Percentiles rank a stretch among this genome's conserved stretches.
Conservation (phyloP, 495 filamentous ascomycete species). For the Haplographium delicatum region DNA sequence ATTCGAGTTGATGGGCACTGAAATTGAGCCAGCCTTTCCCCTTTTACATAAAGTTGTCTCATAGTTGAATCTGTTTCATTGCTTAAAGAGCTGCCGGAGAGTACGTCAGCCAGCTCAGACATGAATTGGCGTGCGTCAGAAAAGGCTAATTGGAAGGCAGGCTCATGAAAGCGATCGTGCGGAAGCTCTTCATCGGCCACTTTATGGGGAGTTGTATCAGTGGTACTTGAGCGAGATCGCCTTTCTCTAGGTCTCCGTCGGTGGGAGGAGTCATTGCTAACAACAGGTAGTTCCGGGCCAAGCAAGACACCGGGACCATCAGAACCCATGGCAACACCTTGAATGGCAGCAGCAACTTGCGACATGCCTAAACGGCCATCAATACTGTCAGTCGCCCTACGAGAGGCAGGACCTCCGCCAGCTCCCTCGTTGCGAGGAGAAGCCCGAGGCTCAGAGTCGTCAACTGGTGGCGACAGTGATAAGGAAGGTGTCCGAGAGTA, state of each 20-base stretch:
- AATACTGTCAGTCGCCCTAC: background rate
- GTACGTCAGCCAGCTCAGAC: constrained; percentile 23
- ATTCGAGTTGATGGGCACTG: constrained; percentile 30
- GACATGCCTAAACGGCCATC: constrained; percentile 9
- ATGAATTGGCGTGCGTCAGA: constrained; percentile 26
- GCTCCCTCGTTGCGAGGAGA: background rate
- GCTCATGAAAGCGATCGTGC: constrained; percentile 29
- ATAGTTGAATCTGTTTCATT: constrained; percentile 32
- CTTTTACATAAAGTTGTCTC: constrained; percentile 25
- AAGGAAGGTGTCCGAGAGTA: constrained; percentile 7
- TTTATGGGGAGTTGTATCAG: constrained; percentile 9
- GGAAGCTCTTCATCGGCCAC: constrained; percentile 33
- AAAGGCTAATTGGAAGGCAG: constrained; percentile 30
- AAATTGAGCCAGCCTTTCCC: constrained; percentile 27
- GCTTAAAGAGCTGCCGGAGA: constrained; percentile 28
- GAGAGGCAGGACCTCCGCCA: background rate
- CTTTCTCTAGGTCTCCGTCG: background rate
- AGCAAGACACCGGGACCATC: background rate
- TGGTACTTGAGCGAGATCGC: constrained; percentile 17
- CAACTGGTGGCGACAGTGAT: background rate
- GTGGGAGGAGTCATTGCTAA: background rate
- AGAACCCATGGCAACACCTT: background rate
- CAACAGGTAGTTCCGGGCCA: background rate
- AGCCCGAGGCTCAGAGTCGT: background rate
- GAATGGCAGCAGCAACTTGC: constrained; percentile 6